Base-by-base conservation (phyloP, 2,329 filamentous ascomycete species). In the Epichloe typhina region DNA sequence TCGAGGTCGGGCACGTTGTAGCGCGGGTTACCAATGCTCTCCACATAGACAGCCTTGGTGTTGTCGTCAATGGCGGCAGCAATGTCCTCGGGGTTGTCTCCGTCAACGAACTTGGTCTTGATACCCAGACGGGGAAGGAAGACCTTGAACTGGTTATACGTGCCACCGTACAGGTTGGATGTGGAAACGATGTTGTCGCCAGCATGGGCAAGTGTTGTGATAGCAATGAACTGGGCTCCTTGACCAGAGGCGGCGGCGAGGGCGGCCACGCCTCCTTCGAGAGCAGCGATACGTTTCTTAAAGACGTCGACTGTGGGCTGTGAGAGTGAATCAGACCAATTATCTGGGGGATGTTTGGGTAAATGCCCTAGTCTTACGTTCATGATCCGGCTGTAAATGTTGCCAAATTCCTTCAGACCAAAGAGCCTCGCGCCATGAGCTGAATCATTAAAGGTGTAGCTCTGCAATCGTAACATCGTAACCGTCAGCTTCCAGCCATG, bases 101-200 rank as follows among this genome's bases (percentile, higher is more conserved):
- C 87, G 50, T 82, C 75, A 61, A 95, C 78, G 60, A 96, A 96
- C 72, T 90, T 95, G 62, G 88, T 93, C 41, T 74, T 74, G 63
- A 97, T 89, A 54, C 91, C 91, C 44, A 95, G 71, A n/a, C 90
- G 81, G 6, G 88, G 85, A 51, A 96, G 75, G 58, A 88, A 78
- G 44, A 96, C 89, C 72, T 96, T 96, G 72, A 96, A 82, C 73
- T 96, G 91, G 72, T 97, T 96, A 75, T 95, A 96, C 15, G 91
- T 96, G 65, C 90, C 90, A 57, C 90, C 90, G 69, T 96, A 95
- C 52, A 96, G 74, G 70, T 94, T 95, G 47, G 84, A 83, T 6
- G 91, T 95, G 12, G 88, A 84, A 48, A 96, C 79, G 59, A 96
- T 95, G 73, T 96, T 96, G 74, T 96, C 90, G 46, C 91, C 91